Conservation (phyloP, 2,329 filamentous ascomycete genomes). For the Acarospora socialis region DNA sequence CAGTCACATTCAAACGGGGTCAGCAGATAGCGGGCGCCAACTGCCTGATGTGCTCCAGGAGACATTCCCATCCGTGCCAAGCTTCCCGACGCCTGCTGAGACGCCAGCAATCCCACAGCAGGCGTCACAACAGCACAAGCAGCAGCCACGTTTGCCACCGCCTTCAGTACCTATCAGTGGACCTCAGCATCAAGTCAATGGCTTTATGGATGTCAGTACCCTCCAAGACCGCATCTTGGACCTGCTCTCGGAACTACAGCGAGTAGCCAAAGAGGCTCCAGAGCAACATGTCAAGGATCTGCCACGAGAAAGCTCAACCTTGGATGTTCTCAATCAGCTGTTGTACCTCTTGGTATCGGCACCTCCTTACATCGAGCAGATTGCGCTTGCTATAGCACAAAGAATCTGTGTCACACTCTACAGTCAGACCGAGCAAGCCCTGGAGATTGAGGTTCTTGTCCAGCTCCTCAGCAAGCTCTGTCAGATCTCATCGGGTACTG, state of each 20-base stretch:
- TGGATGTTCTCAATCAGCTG: conserved; percentile 44
- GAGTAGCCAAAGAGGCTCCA: conserved; percentile 39
- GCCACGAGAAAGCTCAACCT: conserved; percentile 37
- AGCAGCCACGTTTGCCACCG: conserved; percentile 27
- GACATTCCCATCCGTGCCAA: conserved; percentile 43
- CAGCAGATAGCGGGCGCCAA: conserved; percentile 45
- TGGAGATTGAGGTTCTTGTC: conserved; percentile 51
- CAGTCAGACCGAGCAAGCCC: conserved; percentile 35
- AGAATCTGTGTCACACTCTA: conserved; percentile 44
- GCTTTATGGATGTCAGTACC: conserved; percentile 42
- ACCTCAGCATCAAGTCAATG: conserved; percentile 40
- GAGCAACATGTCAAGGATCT: conserved; percentile 46
- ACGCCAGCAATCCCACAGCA: conserved; percentile 43
- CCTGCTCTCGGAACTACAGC: conserved; percentile 42
- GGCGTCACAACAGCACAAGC: conserved; percentile 36
- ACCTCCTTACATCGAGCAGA: conserved; percentile 42
- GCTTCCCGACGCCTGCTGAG: conserved; percentile 47
- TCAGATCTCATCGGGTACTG: conserved; percentile 32
- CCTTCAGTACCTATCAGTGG: conserved; percentile 21
- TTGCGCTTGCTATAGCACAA: conserved; percentile 41
- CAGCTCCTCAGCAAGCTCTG: conserved; percentile 48
- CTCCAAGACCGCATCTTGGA: conserved; percentile 39
- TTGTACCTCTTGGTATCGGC: conserved; percentile 32
- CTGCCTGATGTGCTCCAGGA: conserved; percentile 50
- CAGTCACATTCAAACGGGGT: conserved; percentile 40